A percentile compares a stretch with the other conserved stretches of the same genome.
phyloP scores from a whole-genome alignment of 352 stramenopile species.

The Globisporangium spiculum region DNA sequence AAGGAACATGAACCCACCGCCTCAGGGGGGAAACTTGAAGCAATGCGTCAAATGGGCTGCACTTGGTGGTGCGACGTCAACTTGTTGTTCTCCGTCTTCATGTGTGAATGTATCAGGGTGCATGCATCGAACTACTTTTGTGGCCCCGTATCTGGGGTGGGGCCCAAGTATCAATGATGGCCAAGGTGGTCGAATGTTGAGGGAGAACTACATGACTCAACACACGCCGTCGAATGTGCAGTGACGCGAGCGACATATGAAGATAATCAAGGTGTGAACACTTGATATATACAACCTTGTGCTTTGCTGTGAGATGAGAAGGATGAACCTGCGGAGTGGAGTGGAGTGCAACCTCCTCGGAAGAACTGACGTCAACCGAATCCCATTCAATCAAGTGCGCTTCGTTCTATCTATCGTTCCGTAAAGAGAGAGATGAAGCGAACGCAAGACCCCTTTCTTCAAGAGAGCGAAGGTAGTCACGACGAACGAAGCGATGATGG shows the following conservation, averaged over 20 bases:
- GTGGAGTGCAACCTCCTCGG: neutral
- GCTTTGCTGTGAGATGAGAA: neutral
- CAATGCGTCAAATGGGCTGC: neutral
- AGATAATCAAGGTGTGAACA: neutral
- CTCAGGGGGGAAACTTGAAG: neutral
- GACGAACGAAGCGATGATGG: neutral
- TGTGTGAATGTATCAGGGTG: neutral
- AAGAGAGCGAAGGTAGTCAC: too few species aligned
- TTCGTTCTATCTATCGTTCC: too few species aligned
- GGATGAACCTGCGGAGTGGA: neutral
- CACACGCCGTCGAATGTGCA: neutral
- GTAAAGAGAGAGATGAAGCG: too few species aligned
- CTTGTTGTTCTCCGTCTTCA: neutral
- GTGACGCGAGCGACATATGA: neutral
- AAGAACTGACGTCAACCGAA: too few species aligned
- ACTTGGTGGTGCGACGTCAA: neutral
- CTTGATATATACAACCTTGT: neutral
- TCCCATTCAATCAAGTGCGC: too few species aligned
- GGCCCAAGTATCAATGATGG: neutral
- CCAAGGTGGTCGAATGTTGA: neutral
- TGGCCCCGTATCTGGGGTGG: neutral
- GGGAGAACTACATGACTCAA: neutral
- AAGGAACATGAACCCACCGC: neutral
- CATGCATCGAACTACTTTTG: neutral
- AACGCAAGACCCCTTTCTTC: too few species aligned